Percentiles rank a stretch among this genome's conserved stretches.
Evolutionary conservation across 2,329 filamentous ascomycete species (phyloP).

Genomic region (Ceratocystis diversiconidia): DNA sequence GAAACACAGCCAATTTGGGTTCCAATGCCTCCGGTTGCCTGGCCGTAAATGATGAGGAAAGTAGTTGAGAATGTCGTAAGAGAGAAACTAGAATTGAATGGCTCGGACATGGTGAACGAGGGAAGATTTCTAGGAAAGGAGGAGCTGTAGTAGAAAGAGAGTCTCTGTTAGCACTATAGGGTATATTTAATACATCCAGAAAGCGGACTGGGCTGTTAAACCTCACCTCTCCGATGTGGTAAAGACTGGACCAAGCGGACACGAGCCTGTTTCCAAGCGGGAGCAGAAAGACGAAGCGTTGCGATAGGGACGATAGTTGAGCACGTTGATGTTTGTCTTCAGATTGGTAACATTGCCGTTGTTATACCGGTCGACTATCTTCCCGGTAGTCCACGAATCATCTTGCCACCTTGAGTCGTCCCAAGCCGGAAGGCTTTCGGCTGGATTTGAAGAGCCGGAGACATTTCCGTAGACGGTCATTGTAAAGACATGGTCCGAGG

Average conservation of each 20-base stretch:
- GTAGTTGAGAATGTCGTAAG: slow-evolving; percentile 70
- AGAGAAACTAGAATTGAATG: slow-evolving; percentile 69
- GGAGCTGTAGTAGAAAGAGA: slow-evolving; percentile 22
- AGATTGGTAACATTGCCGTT: slow-evolving; percentile 51
- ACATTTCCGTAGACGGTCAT: slow-evolving; percentile 87
- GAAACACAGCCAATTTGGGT: slow-evolving; percentile 61
- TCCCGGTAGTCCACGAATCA: slow-evolving; percentile 48
- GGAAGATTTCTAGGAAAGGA: slow-evolving; percentile 39
- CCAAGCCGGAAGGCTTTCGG: slow-evolving; percentile 43
- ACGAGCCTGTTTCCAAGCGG: slow-evolving; percentile 44
- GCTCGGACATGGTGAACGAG: slow-evolving; percentile 57
- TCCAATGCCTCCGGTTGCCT: slow-evolving; percentile 38
- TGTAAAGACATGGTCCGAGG: slow-evolving; percentile 49
- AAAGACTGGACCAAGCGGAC: slow-evolving; percentile 66
- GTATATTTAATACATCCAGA: not conserved
- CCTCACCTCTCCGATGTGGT: slow-evolving; percentile 30
- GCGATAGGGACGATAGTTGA: slow-evolving; percentile 60
- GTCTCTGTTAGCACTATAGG: not conserved
- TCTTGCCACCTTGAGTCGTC: slow-evolving; percentile 49
- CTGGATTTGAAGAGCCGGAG: slow-evolving; percentile 48
- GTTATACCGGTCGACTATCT: slow-evolving; percentile 50
- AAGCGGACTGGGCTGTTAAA: not conserved
- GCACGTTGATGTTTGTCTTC: slow-evolving; percentile 53
- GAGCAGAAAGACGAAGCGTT: slow-evolving; percentile 51
- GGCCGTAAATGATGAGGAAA: slow-evolving; percentile 62